These are phyloP conservation scores for Sugiyamaella valdiviana DNA, from an alignment of 805 yeast genomes.

Conservation along the genomic window DNA sequence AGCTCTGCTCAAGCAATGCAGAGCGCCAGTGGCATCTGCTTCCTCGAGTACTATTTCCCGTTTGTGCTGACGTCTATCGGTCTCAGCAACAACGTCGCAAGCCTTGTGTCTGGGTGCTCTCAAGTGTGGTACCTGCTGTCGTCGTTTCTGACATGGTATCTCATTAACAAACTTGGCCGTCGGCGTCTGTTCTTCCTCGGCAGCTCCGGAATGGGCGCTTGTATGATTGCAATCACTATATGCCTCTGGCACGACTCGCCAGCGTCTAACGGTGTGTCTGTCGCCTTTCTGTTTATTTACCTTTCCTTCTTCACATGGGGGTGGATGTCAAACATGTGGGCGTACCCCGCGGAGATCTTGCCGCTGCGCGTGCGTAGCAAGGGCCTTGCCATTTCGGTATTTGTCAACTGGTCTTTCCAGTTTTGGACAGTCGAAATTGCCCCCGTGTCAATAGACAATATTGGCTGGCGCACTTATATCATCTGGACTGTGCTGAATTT, in stretches of 20 bases:
- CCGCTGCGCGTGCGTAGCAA: conserved; percentile 35
- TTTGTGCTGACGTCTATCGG: conserved; percentile 4
- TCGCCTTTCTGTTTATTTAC: conserved; percentile 11
- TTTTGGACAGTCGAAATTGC: conserved; percentile 32
- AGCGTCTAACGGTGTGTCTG: conserved; percentile 5
- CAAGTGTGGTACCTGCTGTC: conserved; percentile 11
- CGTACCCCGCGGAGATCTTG: conserved; percentile 22
- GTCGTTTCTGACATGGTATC: conserved; percentile 41
- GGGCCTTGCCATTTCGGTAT: conserved; percentile 33
- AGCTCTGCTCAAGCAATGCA: conserved; percentile 6
- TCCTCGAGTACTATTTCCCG: conserved; percentile 4
- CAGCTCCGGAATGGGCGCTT: conserved; percentile 8
- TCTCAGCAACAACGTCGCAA: neutral
- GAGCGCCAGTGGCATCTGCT: conserved; percentile 4
- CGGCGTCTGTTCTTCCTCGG: conserved; percentile 37
- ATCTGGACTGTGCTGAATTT: conserved; percentile 27
- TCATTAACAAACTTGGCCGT: conserved; percentile 44
- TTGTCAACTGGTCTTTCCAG: conserved; percentile 16
- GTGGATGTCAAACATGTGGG: conserved; percentile 18
- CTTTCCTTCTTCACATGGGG: conserved; percentile 15
- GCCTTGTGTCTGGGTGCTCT: conserved; percentile 12
- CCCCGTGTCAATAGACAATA: conserved; percentile 37
- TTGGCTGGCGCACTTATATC: conserved; percentile 41
- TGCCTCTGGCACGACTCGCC: conserved; percentile 6
- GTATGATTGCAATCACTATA: conserved; percentile 9